Evolutionary conservation across 2,329 filamentous ascomycete genomes (phyloP), one percentile per base, ranked within the genome.

Genomic region (Colletotrichum melonis): DNA sequence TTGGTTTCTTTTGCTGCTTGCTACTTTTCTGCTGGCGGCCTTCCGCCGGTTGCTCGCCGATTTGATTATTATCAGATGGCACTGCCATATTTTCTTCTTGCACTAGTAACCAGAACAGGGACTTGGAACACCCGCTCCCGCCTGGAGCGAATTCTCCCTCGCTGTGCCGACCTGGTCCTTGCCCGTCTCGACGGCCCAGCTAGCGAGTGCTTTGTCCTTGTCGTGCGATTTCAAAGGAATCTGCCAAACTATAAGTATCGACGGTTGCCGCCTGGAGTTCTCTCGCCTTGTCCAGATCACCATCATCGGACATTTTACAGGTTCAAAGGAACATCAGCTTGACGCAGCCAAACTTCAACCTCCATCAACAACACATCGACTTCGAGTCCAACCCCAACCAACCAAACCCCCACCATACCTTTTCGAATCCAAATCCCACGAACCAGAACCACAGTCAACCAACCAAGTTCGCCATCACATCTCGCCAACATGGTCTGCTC

Each of bases 211-310:
- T 65, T 69, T 73, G 70, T 73, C 67, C 59, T 73, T 54, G 60
- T 69, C 59, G 58, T 60, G 66, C 54, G 60, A 59, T 60, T 63
- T 65, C 59, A 69, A 65, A 60, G 60, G 60, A 64, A 63, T 62
- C 46, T 49, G 38, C 42, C 52, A 73, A 74, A 73, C 42, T 74
- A 74, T 74, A 74, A 74, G 69, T 73, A 72, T 73, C 69, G 46
- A 70, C 59, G 42, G 38, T 32, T 64, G 66, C 70, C 67, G 59
- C 66, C 60, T 56, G 35, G 60, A 49, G 28, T 63, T 73, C n/a
- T 64, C 19, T 49, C 42, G 26, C 60, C 32, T 73, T 46, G 55
- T 56, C 32, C 42, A 24, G 60, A 73, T 73, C 70, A 64, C 46
- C 57, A 68, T 46, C 70, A 73, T 56, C 60, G 42, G 24, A 57